phyloP scores from a whole-genome alignment of 345 rosid species.

The Sisymbrium altissimum region DNA sequence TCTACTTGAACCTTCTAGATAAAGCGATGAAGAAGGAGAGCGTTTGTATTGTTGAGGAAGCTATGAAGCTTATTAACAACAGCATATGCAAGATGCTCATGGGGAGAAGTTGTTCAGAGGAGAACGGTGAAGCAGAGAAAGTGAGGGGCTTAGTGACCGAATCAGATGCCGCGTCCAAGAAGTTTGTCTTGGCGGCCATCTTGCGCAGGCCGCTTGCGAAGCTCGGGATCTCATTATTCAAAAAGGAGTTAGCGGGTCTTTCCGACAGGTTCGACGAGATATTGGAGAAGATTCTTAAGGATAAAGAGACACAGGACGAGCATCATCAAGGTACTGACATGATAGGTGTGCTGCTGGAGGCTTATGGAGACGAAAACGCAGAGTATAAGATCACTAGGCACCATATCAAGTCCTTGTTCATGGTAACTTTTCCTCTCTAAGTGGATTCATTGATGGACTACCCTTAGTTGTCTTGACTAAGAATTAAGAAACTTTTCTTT shows the following conservation, averaged over 20 bases:
- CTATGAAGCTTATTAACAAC: background rate
- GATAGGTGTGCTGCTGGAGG: slow-evolving; percentile 43
- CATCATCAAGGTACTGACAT: slow-evolving; percentile 8
- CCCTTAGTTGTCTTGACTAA: background rate
- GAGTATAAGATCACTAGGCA: slow-evolving; percentile 55
- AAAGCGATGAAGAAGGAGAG: slow-evolving; percentile 7
- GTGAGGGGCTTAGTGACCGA: background rate
- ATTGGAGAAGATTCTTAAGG: slow-evolving; percentile 55
- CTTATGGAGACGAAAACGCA: slow-evolving; percentile 48
- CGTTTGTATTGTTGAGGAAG: slow-evolving; percentile 6
- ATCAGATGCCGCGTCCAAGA: background rate
- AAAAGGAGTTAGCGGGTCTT: slow-evolving; percentile 41
- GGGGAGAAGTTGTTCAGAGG: slow-evolving; percentile 17
- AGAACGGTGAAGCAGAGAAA: background rate
- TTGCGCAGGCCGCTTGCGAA: slow-evolving; percentile 2
- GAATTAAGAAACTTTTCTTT: too few species aligned
- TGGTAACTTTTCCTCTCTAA: slow-evolving; percentile 34
- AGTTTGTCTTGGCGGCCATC: background rate
- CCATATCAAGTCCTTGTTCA: slow-evolving; percentile 55
- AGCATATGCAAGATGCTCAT: slow-evolving; percentile 36
- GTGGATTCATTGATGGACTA: background rate
- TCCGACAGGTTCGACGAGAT: slow-evolving; percentile 40
- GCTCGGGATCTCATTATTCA: slow-evolving; percentile 26
- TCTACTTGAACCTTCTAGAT: background rate
- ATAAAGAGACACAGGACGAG: slow-evolving; percentile 33